phyloP scores from a whole-genome alignment of 371 early-diverging fungal species.

The Mortierella sp. region DNA sequence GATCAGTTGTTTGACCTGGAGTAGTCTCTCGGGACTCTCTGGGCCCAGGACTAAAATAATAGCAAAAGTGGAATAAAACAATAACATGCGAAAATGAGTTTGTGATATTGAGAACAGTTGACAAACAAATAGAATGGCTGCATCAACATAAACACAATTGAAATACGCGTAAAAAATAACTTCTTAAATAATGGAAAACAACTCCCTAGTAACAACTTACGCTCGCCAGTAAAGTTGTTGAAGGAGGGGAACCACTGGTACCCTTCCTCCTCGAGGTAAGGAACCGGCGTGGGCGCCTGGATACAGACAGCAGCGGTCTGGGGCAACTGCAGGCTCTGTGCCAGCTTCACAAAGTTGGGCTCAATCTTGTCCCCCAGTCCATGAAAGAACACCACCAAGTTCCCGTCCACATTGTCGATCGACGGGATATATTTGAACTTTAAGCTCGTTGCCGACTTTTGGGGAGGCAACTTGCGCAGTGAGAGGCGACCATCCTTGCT shows the following conservation, averaged over 20 bases:
- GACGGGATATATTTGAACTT: conserved; percentile 67
- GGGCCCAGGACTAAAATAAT: conserved; percentile 61
- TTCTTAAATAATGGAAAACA: too few species aligned
- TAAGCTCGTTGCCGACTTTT: conserved; percentile 33
- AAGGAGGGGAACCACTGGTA: conserved; percentile 79
- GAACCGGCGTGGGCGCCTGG: conserved; percentile 75
- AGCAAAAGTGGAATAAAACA: background rate
- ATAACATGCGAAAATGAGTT: too few species aligned
- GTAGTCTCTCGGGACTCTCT: conserved; percentile 60
- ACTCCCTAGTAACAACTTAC: too few species aligned
- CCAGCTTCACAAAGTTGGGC: conserved; percentile 71
- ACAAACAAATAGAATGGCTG: too few species aligned
- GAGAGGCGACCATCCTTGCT: background rate
- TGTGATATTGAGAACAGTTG: too few species aligned
- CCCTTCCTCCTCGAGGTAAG: conserved; percentile 69
- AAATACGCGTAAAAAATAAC: too few species aligned
- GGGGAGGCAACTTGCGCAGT: conserved; percentile 22
- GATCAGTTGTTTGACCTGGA: conserved; percentile 36
- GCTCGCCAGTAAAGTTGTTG: conserved; percentile 68
- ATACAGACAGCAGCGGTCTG: conserved; percentile 78
- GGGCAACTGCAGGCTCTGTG: conserved; percentile 70
- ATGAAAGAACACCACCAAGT: conserved; percentile 81
- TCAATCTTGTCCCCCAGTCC: conserved; percentile 76
- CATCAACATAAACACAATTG: too few species aligned
- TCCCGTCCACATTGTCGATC: conserved; percentile 72